Evolutionary conservation across 2,329 filamentous ascomycete species (phyloP).

Genomic region (Fusarium sp.): DNA sequence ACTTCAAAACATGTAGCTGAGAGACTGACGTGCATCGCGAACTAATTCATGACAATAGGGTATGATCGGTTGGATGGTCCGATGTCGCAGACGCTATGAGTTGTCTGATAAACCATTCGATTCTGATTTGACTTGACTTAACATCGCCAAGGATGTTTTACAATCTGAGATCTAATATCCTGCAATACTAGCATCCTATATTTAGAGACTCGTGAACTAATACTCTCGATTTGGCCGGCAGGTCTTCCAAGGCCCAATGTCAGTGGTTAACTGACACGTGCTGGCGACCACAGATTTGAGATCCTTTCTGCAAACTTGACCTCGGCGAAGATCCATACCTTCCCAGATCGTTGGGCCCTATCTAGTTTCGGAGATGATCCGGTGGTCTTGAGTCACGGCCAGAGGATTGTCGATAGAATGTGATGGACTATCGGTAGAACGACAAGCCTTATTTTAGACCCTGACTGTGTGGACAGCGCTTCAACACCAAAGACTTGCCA

Average conservation of each 20-base stretch:
- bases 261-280: neutral
- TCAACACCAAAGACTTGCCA: neutral
- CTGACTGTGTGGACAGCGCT: too few relatives aligned
- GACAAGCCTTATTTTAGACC: neutral
- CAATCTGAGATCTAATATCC: conserved; percentile 3
- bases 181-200: neutral
- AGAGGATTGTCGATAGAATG: neutral
- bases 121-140: neutral
- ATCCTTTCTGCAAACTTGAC: neutral
- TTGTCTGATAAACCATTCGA: neutral
- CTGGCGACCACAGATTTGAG: neutral
- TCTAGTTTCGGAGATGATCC: neutral
- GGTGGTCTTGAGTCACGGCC: conserved; percentile 5
- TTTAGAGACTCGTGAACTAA: neutral
- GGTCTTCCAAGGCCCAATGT: neutral
- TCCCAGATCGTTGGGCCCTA: neutral
- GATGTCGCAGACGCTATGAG: neutral
- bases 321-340: conserved; percentile 1
- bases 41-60: neutral
- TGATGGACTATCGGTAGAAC: neutral
- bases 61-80: neutral
- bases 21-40: neutral
- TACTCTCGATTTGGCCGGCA: neutral
- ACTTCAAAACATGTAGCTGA: neutral
- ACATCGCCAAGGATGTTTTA: conserved; percentile 1